These are phyloP conservation scores for Fagopyrum homotropicum DNA, from an alignment of 148 eudicot genomes.

Conservation along the genomic window DNA sequence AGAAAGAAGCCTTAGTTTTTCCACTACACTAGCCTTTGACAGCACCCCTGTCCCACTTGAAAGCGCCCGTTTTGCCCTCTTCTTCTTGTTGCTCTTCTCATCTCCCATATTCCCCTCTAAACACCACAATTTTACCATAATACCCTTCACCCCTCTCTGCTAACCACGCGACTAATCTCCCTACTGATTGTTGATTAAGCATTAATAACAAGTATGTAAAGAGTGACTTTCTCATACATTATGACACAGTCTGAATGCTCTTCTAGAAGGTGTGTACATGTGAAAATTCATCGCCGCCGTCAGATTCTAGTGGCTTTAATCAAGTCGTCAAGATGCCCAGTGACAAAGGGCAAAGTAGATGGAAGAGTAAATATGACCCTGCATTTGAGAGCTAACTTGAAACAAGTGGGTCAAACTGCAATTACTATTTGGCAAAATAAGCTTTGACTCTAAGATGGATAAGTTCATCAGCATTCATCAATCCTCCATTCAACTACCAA, in stretches of 20 bases:
- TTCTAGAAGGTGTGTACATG: too few species aligned
- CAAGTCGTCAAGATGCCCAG: neutral
- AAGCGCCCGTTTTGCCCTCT: constrained; percentile 7
- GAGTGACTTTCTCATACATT: neutral
- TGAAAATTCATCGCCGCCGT: neutral
- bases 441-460: constrained; percentile 5
- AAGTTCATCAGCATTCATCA: neutral
- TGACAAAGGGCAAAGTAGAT: constrained; percentile 2
- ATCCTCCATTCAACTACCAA: neutral
- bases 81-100: constrained; percentile 8
- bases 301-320: neutral
- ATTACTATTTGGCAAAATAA: neutral
- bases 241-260: neutral
- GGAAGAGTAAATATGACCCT: constrained; percentile 3
- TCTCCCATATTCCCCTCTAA: neutral
- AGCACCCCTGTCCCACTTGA: neutral
- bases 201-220: neutral
- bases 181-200: too few species aligned
- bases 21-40: neutral
- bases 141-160: neutral
- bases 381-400: neutral
- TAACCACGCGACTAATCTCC: neutral
- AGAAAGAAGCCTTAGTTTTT: neutral
- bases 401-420: neutral
- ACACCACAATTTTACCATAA: neutral